These are phyloP conservation scores for Paramyrothecium roridum DNA, from an alignment of 2,329 filamentous ascomycete genomes.

Conservation along the genomic window DNA sequence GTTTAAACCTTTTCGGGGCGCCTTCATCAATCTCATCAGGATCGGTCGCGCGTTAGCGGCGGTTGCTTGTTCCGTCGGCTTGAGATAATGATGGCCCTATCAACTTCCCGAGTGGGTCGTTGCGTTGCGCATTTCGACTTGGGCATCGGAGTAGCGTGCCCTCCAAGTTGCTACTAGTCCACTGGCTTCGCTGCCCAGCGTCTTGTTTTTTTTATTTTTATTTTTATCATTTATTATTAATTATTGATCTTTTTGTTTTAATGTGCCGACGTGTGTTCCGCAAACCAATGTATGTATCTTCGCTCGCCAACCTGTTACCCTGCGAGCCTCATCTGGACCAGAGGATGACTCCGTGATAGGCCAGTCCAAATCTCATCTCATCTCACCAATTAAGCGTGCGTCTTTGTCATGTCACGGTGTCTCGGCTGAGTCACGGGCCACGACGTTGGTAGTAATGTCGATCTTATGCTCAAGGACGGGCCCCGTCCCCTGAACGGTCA, in stretches of 20 bases:
- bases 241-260: no score
- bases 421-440: background rate
- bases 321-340: background rate
- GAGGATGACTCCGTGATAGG: background rate
- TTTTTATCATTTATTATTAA: no score
- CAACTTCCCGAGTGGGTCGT: no score
- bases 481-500: background rate
- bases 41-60: background rate
- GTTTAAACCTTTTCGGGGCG: background rate
- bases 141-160: no score
- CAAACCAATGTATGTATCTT: no score
- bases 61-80: background rate
- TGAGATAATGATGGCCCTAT: background rate
- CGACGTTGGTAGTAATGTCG: background rate
- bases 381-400: background rate
- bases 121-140: no score
- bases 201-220: no score
- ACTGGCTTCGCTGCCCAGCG: no score
- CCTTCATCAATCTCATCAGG: background rate
- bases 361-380: no score
- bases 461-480: background rate
- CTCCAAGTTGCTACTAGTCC: no score
- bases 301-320: background rate
- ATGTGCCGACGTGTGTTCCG: no score
- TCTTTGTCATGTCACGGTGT: background rate